These are phyloP conservation scores for Auricularia cornea DNA, from an alignment of 768 basidiomycete genomes.

Conservation along the genomic window DNA sequence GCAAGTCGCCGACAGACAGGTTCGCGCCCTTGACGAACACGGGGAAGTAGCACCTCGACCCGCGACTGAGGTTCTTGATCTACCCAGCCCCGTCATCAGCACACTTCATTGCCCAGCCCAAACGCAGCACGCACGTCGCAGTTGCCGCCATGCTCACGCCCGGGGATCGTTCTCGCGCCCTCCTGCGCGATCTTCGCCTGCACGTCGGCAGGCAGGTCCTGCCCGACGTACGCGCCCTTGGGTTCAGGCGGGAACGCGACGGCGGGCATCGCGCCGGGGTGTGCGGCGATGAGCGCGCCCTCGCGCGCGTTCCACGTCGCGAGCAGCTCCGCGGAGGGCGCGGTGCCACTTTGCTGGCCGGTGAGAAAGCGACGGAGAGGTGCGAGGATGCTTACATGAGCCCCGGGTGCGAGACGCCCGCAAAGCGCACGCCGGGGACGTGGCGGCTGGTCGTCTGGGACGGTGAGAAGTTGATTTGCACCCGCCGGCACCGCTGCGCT, in stretches of 20 bases:
- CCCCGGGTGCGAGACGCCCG: conserved; percentile 69
- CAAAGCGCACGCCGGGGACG: conserved; percentile 72
- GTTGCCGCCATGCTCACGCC: conserved; percentile 73
- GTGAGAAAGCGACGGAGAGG: not conserved
- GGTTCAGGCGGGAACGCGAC: conserved; percentile 58
- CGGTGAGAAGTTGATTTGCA: too few species aligned
- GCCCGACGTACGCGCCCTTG: conserved; percentile 59
- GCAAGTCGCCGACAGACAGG: conserved; percentile 68
- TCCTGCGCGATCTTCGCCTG: conserved; percentile 48
- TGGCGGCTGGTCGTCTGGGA: conserved; percentile 69
- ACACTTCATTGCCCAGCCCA: too few species aligned
- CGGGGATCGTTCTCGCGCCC: conserved; percentile 68
- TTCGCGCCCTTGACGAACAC: conserved; percentile 72
- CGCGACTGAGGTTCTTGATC: conserved; percentile 64
- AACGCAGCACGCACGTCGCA: conserved; percentile 62
- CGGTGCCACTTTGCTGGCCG: conserved; percentile 53
- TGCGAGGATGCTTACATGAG: conserved; percentile 34
- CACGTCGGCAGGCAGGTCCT: conserved; percentile 43
- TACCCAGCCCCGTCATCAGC: too few species aligned
- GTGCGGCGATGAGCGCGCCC: conserved; percentile 47
- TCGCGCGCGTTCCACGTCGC: conserved; percentile 71
- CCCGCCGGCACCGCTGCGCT: too few species aligned
- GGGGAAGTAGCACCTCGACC: conserved; percentile 67
- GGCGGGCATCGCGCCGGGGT: conserved; percentile 45
- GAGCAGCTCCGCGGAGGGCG: conserved; percentile 64